A percentile compares a stretch with the other conserved stretches of the same genome.
These are phyloP conservation scores for Yarrowia sp. DNA, from an alignment of 805 yeast species.

Conservation along the genomic window DNA sequence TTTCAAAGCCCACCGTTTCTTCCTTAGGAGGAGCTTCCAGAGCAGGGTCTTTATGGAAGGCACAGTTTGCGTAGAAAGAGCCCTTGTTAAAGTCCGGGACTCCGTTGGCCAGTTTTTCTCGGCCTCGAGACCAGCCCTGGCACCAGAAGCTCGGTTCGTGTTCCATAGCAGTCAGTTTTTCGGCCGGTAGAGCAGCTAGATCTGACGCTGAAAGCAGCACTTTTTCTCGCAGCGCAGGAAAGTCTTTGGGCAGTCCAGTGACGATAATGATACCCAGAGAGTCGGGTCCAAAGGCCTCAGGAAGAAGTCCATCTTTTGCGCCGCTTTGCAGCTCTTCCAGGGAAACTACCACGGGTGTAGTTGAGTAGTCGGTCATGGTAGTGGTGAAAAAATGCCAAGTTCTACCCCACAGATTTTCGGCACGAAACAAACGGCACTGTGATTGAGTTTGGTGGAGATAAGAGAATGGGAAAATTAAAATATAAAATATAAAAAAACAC, in stretches of 20 bases:
- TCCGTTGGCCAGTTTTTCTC: constrained; percentile 47
- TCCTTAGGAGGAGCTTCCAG: constrained; percentile 46
- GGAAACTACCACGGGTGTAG: constrained; percentile 28
- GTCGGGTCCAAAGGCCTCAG: constrained; percentile 52
- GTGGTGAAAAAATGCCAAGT: background rate
- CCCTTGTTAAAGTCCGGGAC: constrained; percentile 52
- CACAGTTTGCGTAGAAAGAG: constrained; percentile 56
- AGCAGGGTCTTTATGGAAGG: constrained; percentile 45
- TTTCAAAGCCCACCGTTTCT: constrained; percentile 35
- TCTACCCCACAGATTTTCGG: background rate
- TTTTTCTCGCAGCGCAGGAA: constrained; percentile 40
- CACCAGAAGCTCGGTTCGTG: constrained; percentile 50
- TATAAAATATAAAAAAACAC: background rate
- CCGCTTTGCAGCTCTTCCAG: constrained; percentile 35
- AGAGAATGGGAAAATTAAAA: background rate
- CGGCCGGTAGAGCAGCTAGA: constrained; percentile 43
- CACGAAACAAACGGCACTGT: background rate
- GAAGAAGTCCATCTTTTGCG: constrained; percentile 37
- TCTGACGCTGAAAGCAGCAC: constrained; percentile 46
- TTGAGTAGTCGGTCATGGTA: constrained; percentile 4
- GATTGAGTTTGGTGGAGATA: background rate
- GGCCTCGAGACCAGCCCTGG: constrained; percentile 61
- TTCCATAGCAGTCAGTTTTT: constrained; percentile 43
- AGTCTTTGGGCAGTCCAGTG: constrained; percentile 42
- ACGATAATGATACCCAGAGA: constrained; percentile 55